A percentile compares a stretch with the other conserved stretches of the same genome.
Conservation (phyloP, 495 filamentous ascomycete genomes). For the Lentithecium fluviatile region DNA sequence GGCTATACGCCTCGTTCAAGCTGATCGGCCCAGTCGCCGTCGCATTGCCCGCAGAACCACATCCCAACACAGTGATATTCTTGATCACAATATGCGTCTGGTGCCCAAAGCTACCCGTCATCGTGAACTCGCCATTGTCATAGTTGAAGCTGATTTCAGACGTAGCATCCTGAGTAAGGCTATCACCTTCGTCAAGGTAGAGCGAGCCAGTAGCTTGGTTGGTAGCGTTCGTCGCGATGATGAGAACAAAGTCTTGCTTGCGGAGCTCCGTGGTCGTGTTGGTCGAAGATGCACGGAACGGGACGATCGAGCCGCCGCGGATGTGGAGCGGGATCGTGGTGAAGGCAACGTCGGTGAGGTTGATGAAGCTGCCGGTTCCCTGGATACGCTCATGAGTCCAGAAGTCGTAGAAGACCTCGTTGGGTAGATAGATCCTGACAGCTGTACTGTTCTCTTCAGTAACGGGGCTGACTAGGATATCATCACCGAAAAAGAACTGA, state of each 20-base stretch:
- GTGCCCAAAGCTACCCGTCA: background rate
- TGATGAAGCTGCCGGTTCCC: slow-evolving; percentile 55
- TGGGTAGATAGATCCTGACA: slow-evolving; percentile 69
- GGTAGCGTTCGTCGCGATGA: slow-evolving; percentile 59
- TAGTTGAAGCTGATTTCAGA: slow-evolving; percentile 37
- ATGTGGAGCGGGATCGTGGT: slow-evolving; percentile 72
- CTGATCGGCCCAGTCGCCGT: too few relatives aligned
- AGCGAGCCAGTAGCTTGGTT: slow-evolving; percentile 52
- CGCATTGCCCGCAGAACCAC: too few relatives aligned
- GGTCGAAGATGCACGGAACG: slow-evolving; percentile 58
- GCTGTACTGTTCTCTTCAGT: slow-evolving; percentile 60
- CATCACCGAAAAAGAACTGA: slow-evolving; percentile 73
- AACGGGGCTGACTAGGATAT: slow-evolving; percentile 70
- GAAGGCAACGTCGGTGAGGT: slow-evolving; percentile 53
- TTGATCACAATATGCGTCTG: background rate
- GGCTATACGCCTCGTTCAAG: too few relatives aligned
- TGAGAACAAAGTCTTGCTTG: slow-evolving; percentile 62
- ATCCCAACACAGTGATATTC: background rate
- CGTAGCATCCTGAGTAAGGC: slow-evolving; percentile 33
- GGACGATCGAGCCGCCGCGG: slow-evolving; percentile 67
- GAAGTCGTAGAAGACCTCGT: slow-evolving; percentile 77
- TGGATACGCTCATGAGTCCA: slow-evolving; percentile 58
- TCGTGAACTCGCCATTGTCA: slow-evolving; percentile 1
- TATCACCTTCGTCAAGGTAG: slow-evolving; percentile 48
- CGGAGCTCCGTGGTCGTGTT: slow-evolving; percentile 70